Conservation (phyloP, 1,284 basidiomycete species). For the Schizophyllum amplum region DNA sequence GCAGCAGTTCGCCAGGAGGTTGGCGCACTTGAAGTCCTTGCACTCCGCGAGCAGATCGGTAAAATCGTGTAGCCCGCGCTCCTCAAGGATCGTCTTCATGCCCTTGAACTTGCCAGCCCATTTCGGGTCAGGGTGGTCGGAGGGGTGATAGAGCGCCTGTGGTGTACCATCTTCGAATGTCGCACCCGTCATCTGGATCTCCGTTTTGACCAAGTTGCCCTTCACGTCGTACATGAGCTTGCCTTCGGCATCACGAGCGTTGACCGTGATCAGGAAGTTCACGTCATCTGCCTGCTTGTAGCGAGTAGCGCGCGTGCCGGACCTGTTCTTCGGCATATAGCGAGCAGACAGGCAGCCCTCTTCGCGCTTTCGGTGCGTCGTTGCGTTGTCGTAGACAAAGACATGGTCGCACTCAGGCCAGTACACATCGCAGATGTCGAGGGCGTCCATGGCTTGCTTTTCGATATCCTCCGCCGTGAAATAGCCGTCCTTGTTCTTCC, state of each 20-base stretch:
- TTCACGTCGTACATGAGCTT: conserved; percentile 4
- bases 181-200: conserved; percentile 17
- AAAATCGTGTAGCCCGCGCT: conserved; percentile 13
- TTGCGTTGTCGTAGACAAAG: conserved; percentile 5
- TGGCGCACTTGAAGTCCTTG: conserved; percentile 11
- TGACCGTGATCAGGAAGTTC: conserved; percentile 4
- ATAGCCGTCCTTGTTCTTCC: conserved; percentile 22
- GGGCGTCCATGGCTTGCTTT: conserved; percentile 6
- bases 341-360: conserved; percentile 3
- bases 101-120: conserved; percentile 21
- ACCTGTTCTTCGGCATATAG: conserved; percentile 2
- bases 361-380: conserved; percentile 4
- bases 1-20: background rate
- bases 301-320: no score
- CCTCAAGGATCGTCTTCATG: conserved; percentile 21
- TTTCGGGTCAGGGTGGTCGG: conserved; percentile 11
- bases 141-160: conserved; percentile 20
- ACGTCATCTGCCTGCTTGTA: background rate
- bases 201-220: conserved; percentile 10
- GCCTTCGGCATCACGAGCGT: conserved; percentile 1
- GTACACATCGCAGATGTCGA: conserved; percentile 1
- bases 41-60: conserved; percentile 8
- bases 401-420: conserved; percentile 8
- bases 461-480: conserved; percentile 7
- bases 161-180: conserved; percentile 15